Evolutionary conservation across 805 yeast genomes (phyloP).

Genomic region (Yarrowia divulgata): DNA sequence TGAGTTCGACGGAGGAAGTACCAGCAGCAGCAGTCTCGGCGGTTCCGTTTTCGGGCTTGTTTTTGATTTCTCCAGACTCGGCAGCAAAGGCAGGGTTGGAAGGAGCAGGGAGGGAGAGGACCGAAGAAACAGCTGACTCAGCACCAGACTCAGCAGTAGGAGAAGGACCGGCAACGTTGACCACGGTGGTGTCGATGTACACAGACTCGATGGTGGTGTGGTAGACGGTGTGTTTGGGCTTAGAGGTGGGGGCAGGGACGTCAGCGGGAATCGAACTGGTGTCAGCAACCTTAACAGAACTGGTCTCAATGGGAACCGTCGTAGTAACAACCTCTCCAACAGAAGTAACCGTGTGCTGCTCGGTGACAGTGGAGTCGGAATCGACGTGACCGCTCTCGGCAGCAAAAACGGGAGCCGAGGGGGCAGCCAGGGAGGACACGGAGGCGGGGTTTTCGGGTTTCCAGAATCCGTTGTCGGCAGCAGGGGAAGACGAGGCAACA

Average conservation of each 20-base stretch:
- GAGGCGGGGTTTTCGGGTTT: constrained; percentile 1
- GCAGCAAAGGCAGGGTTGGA: constrained; percentile 4
- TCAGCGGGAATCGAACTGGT: neutral
- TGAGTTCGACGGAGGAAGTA: constrained; percentile 3
- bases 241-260: neutral
- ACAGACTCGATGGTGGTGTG: constrained; percentile 12
- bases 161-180: constrained; percentile 12
- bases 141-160: neutral
- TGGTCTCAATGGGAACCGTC: neutral
- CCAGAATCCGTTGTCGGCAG: constrained; percentile 23
- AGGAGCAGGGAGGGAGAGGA: neutral
- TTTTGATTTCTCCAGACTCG: constrained; percentile 28
- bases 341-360: constrained; percentile 1
- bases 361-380: constrained; percentile 7
- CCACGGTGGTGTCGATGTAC: constrained; percentile 13
- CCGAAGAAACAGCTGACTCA: neutral
- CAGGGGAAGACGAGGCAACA: neutral
- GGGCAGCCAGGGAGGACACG: constrained; percentile 6
- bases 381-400: neutral
- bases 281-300: neutral
- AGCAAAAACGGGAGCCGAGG: constrained; percentile 6
- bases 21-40: neutral
- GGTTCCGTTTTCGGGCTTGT: constrained; percentile 8
- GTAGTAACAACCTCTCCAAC: neutral
- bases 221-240: constrained; percentile 25